Conservation (phyloP, 2,329 filamentous ascomycete genomes). For the Colletotrichum falcatum region DNA sequence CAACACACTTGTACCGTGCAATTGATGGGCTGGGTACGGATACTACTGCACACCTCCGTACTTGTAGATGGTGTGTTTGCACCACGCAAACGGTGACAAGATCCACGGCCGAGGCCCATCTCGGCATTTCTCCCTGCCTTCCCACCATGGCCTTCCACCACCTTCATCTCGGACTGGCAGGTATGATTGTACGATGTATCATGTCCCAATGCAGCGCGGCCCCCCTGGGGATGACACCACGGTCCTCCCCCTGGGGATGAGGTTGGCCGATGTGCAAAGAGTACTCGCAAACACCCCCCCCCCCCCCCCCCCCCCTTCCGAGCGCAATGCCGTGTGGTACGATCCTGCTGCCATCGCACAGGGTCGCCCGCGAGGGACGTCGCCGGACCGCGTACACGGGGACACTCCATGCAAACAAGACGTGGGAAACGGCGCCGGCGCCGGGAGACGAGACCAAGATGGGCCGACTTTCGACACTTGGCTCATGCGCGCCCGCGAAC, state of each 20-base stretch:
- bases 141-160: slow-evolving; percentile 5
- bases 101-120: too few species aligned
- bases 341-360: slow-evolving; percentile 6
- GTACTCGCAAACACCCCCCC: too few species aligned
- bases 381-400: neutral
- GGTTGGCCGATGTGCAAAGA: neutral
- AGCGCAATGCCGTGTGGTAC: slow-evolving; percentile 30
- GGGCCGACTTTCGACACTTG: neutral
- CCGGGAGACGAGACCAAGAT: neutral
- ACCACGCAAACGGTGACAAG: neutral
- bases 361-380: neutral
- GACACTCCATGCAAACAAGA: slow-evolving; percentile 1
- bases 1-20: neutral
- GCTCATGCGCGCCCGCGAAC: neutral
- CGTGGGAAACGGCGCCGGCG: neutral
- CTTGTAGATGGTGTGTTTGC: too few species aligned
- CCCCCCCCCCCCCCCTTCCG: neutral
- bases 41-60: too few species aligned
- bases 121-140: neutral
- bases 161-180: neutral
- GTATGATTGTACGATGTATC: too few species aligned
- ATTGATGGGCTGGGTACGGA: neutral
- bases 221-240: slow-evolving; percentile 20
- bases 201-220: neutral
- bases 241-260: neutral